These are phyloP conservation scores for Tieghemiomyces parasiticus DNA, from an alignment of 192 early-diverging fungal genomes.

Conservation along the genomic window DNA sequence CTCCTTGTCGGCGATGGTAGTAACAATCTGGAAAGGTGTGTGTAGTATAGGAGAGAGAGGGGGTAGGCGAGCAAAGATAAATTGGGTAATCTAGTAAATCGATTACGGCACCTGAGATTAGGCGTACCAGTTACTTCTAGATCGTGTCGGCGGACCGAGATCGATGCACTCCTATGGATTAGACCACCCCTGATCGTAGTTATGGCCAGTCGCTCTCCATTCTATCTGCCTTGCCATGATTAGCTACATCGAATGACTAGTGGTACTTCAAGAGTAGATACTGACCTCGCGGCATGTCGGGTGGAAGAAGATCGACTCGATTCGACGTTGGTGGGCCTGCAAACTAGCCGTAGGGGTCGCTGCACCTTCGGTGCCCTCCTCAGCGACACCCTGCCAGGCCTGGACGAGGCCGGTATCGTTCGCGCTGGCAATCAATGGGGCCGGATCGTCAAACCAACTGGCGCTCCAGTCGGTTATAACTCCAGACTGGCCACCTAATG, in stretches of 20 bases:
- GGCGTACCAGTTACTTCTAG: too few relatives aligned
- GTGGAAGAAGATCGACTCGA: not conserved
- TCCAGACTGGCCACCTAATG: not conserved
- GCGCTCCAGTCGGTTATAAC: constrained; percentile 4
- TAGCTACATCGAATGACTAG: too few relatives aligned
- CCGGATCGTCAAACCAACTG: not conserved
- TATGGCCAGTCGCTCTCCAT: too few relatives aligned
- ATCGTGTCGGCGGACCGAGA: too few relatives aligned
- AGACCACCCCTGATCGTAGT: too few relatives aligned
- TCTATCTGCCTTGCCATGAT: too few relatives aligned
- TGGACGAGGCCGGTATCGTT: not conserved
- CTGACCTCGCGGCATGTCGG: constrained; percentile 4
- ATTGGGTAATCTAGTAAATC: too few relatives aligned
- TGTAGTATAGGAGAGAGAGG: too few relatives aligned
- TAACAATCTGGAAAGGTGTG: not conserved
- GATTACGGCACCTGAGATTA: too few relatives aligned
- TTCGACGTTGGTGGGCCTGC: not conserved
- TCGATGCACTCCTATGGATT: too few relatives aligned
- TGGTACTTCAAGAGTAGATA: too few relatives aligned
- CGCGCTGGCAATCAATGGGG: not conserved
- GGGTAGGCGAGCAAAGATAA: too few relatives aligned
- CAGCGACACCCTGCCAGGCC: not conserved
- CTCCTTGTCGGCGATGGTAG: not conserved
- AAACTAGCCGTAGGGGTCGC: not conserved
- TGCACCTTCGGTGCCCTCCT: not conserved